Conservation (phyloP, 164 flowering plant genomes). For the Vitis riparia region DNA sequence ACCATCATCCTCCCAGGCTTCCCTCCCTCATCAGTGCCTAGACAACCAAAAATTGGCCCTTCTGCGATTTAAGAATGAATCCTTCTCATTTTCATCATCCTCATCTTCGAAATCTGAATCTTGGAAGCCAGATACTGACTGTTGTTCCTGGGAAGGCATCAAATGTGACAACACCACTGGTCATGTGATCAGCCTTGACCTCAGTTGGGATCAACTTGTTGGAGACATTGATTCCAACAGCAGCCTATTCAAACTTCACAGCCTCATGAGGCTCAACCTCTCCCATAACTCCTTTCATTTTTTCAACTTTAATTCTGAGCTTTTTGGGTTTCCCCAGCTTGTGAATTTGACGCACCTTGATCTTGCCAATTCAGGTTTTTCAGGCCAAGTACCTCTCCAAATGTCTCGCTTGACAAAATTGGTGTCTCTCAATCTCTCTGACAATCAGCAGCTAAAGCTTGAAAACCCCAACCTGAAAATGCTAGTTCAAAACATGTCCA, state of each 20-base stretch:
- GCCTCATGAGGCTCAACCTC: slow-evolving; percentile 7
- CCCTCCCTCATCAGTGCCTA: too few species aligned
- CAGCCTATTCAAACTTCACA: slow-evolving; percentile 9
- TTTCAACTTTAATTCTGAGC: too few species aligned
- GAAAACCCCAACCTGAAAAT: too few species aligned
- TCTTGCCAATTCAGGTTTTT: slow-evolving; percentile 3
- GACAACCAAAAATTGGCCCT: too few species aligned
- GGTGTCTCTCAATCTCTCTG: slow-evolving; percentile 7
- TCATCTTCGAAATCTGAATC: too few species aligned
- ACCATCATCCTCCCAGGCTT: too few species aligned
- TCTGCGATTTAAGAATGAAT: too few species aligned
- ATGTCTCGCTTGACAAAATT: slow-evolving; percentile 3
- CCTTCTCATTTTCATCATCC: too few species aligned
- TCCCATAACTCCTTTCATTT: neutral
- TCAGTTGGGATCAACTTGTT: neutral
- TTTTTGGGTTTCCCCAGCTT: neutral
- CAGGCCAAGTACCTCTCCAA: slow-evolving; percentile 9
- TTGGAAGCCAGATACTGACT: neutral
- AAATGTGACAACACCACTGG: neutral
- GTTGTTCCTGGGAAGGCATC: slow-evolving; percentile 7
- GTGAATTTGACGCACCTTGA: slow-evolving; percentile 9
- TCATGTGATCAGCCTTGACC: slow-evolving; percentile 15
- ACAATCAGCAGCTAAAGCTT: neutral
- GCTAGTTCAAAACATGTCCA: neutral
- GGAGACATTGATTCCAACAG: slow-evolving; percentile 6